Evolutionary conservation across 345 rosid genomes (phyloP), one percentile per base, ranked within the genome.

Genomic region (Gossypium arboreum): DNA sequence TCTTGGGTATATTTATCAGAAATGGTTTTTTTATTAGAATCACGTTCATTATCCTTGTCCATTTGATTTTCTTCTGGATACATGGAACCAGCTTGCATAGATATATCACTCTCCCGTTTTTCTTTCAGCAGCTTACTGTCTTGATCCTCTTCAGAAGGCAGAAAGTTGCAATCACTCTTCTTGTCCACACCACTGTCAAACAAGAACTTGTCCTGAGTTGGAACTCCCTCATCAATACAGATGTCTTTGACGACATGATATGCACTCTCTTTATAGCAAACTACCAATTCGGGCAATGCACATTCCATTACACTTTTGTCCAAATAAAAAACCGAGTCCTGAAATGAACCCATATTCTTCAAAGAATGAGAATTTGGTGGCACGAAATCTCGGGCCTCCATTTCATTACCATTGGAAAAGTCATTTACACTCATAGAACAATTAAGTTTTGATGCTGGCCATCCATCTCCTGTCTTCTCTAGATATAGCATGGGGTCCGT

Each of bases 211-310:
- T 83, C 89, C 34, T 83, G 83, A 12, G 83, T 80, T n/a, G 87
- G 91, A 22, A 91, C 79, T 63, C 86, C 94, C 73, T 93, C 91
- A 48, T 95, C 97, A 6, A 93, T 59, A 34, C 96, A 91, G n/a
- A 93, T 90, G 73, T 91, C 99, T 83, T 93, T 95, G 39, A 91
- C 84, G 1, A 84, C 86, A 75, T 85, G 88, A 74, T 75, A 86
- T 48, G 84, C 74, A 41, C 74, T 81, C 81, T 89, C 93, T 75
- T 87, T 81, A 84, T 83, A 92, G 75, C 97, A 91, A 76, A 92
- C 88, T 39, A 85, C 76, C 71, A 92, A 77, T 83, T 92, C 97
- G 1, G 93, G 94, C 29, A 86, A 48, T 43, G 81, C 88, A 69
- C 84, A 81, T 52, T 84, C 93, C 56, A 81, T 77, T 12, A 86